Evolutionary conservation across 129 eudicot genomes (phyloP), one percentile per base, ranked within the genome.

Genomic region (Mikania micrantha): DNA sequence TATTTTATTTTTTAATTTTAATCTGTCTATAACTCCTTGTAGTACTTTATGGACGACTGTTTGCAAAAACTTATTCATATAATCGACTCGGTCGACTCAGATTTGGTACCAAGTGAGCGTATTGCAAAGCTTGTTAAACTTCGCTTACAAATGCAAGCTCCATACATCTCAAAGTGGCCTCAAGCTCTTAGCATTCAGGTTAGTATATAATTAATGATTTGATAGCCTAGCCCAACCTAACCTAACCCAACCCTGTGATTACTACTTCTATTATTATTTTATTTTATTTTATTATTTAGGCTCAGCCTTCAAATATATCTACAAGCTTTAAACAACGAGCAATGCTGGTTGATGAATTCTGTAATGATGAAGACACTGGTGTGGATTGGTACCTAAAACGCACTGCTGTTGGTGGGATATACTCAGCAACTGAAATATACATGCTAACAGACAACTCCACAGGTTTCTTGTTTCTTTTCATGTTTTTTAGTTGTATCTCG

Each of bases 171-270:
- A 24, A 93, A 83, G 71, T 93, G 98, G 98, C 85, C 95, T 65
- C 95, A 86, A 78, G 98, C 96, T 65, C 88, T 93, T 22, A 86
- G 95, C 84, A 86, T 93, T 70, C 98, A 93, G 91, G 98, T n/a
- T n/a, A n/a, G n/a, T n/a, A n/a, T n/a, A n/a, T n/a, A n/a, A n/a
- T n/a, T n/a, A n/a, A n/a, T n/a, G n/a, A n/a, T n/a, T n/a, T n/a
- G n/a, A n/a, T n/a, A n/a, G n/a, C n/a, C n/a, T n/a, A n/a, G n/a
- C n/a, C n/a, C n/a, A n/a, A n/a, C n/a, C n/a, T n/a, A n/a, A n/a
- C n/a, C n/a, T n/a, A n/a, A n/a, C n/a, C n/a, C n/a, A n/a, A n/a
- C n/a, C n/a, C n/a, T n/a, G n/a, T n/a, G n/a, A n/a, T n/a, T n/a
- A n/a, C n/a, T n/a, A n/a, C n/a, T n/a, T n/a, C n/a, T n/a, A n/a